Percentiles rank a stretch among this genome's conserved stretches.
phyloP scores from a whole-genome alignment of 305 asterid genomes.

The Fraxinus greggii region DNA sequence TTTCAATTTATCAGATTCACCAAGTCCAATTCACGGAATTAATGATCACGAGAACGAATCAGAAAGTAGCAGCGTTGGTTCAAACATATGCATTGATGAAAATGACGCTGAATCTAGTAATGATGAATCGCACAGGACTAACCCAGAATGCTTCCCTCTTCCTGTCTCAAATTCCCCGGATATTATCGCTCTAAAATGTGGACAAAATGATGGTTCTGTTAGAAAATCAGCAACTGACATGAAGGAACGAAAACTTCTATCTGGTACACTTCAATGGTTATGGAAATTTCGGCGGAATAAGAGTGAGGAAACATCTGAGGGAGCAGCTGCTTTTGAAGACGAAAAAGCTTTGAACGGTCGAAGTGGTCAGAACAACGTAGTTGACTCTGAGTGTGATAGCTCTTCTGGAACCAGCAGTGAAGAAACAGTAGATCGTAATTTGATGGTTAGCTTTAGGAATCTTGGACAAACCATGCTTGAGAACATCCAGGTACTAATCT shows the following conservation, averaged over 20 bases:
- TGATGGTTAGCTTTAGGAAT: conserved; percentile 61
- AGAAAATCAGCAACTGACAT: conserved; percentile 32
- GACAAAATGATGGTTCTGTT: conserved; percentile 33
- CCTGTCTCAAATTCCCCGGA: conserved; percentile 38
- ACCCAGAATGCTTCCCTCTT: conserved; percentile 38
- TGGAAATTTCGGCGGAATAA: conserved; percentile 68
- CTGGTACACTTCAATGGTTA: conserved; percentile 69
- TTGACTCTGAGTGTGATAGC: conserved; percentile 31
- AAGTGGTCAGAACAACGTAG: conserved; percentile 28
- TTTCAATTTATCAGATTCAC: conserved; percentile 44
- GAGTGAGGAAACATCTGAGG: conserved; percentile 46
- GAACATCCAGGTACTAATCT: conserved; percentile 69
- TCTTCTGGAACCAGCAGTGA: conserved; percentile 51
- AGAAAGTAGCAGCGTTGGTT: conserved; percentile 77
- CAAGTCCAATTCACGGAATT: conserved; percentile 38
- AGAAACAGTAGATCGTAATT: conserved; percentile 64
- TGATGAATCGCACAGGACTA: conserved; percentile 27
- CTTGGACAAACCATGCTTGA: conserved; percentile 89
- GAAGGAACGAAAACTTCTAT: conserved; percentile 48
- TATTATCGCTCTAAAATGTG: conserved; percentile 28
- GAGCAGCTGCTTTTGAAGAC: conserved; percentile 36
- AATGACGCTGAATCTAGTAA: conserved; percentile 33
- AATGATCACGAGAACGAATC: conserved; percentile 42
- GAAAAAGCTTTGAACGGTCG: conserved; percentile 30
- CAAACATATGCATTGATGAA: conserved; percentile 60